Percentiles rank a stretch among this genome's conserved stretches.
These are phyloP conservation scores for Orychophragmus violaceus DNA, from an alignment of 345 rosid species.

Conservation along the genomic window DNA sequence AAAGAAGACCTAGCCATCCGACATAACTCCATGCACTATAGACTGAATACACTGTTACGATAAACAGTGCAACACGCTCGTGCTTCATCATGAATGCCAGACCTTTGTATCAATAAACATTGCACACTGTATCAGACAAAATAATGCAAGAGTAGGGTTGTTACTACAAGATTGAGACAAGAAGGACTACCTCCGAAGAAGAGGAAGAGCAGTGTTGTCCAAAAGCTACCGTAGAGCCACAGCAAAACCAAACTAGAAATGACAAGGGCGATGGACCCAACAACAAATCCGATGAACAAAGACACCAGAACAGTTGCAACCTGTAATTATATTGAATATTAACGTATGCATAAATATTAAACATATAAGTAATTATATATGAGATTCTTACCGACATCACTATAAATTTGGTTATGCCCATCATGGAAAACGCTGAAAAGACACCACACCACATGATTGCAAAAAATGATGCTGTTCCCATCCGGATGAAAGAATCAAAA, in stretches of 20 bases:
- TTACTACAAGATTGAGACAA: not conserved
- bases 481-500: constrained; percentile 70
- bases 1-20: constrained; percentile 81
- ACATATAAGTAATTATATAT: not conserved
- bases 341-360: not conserved
- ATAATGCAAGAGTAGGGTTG: not conserved
- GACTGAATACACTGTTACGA: constrained; percentile 58
- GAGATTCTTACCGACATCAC: constrained; percentile 58
- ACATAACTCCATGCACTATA: constrained; percentile 73
- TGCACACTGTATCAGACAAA: constrained; percentile 9
- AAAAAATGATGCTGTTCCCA: constrained; percentile 85
- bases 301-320: constrained; percentile 50
- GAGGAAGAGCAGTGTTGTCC: constrained; percentile 67
- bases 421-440: constrained; percentile 71
- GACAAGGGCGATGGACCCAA: constrained; percentile 58
- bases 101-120: constrained; percentile 42
- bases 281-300: constrained; percentile 57
- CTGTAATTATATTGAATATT: constrained; percentile 35
- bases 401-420: constrained; percentile 65
- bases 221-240: constrained; percentile 94
- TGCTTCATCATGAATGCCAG: constrained; percentile 56
- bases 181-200: constrained; percentile 54
- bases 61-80: constrained; percentile 65
- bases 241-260: constrained; percentile 55
- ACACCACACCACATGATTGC: constrained; percentile 87